phyloP scores from a whole-genome alignment of 805 yeast species.

The Kazachstania psychrophila region DNA sequence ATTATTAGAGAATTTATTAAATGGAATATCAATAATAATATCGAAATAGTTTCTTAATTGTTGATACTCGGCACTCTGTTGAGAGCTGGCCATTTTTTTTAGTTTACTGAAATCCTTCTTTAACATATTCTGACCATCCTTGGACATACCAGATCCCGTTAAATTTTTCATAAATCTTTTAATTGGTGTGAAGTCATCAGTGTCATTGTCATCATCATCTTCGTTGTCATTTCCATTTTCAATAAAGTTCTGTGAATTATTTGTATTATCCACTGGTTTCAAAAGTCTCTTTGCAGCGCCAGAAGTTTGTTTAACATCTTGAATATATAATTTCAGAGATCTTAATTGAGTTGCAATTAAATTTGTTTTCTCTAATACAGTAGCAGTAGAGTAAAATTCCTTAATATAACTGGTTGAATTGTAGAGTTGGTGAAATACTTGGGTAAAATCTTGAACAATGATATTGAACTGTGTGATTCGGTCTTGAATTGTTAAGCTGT shows the following conservation, averaged over 20 bases:
- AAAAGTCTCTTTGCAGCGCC: neutral
- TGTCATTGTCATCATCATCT: slow-evolving; percentile 38
- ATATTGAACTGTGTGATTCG: slow-evolving; percentile 29
- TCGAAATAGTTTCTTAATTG: slow-evolving; percentile 86
- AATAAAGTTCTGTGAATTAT: neutral
- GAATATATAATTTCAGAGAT: slow-evolving; percentile 41
- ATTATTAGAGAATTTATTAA: slow-evolving; percentile 71
- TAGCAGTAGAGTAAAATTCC: slow-evolving; percentile 42
- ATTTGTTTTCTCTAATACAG: slow-evolving; percentile 43
- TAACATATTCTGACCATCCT: slow-evolving; percentile 73
- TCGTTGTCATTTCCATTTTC: slow-evolving; percentile 11
- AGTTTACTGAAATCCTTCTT: slow-evolving; percentile 80
- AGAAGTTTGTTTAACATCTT: slow-evolving; percentile 34
- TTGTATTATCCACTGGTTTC: neutral
- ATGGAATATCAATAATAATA: slow-evolving; percentile 89
- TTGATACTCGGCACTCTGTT: slow-evolving; percentile 79
- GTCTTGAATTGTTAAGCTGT: slow-evolving; percentile 26
- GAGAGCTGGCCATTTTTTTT: slow-evolving; percentile 52
- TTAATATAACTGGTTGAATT: slow-evolving; percentile 31
- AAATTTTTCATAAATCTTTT: slow-evolving; percentile 73
- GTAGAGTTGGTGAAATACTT: slow-evolving; percentile 34
- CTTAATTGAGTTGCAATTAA: slow-evolving; percentile 48
- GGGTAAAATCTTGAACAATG: slow-evolving; percentile 31
- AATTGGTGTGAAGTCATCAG: slow-evolving; percentile 71
- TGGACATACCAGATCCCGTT: slow-evolving; percentile 62